These are phyloP conservation scores for Moricandia arvensis DNA, from an alignment of 345 rosid species.

Conservation along the genomic window DNA sequence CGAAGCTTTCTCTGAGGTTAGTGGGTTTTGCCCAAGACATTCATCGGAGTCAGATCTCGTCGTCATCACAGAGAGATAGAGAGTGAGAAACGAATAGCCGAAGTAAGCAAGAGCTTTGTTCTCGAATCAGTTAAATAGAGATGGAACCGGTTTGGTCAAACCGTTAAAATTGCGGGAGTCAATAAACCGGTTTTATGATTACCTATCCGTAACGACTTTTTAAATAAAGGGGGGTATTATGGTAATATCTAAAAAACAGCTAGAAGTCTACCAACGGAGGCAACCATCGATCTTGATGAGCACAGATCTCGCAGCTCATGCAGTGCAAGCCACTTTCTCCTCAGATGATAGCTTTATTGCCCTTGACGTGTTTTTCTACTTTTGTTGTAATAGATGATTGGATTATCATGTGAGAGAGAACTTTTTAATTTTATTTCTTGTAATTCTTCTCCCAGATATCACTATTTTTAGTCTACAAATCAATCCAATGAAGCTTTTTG, in stretches of 20 bases:
- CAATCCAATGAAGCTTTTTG: not conserved
- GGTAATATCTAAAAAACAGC: no score
- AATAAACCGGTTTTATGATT: conserved; percentile 6
- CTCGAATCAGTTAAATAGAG: not conserved
- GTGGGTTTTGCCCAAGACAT: not conserved
- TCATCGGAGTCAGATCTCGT: conserved; percentile 23
- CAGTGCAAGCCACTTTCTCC: no score
- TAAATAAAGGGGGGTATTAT: no score
- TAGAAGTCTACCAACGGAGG: no score
- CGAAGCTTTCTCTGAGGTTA: not conserved
- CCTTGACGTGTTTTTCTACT: no score
- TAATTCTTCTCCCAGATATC: not conserved
- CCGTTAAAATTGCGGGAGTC: not conserved
- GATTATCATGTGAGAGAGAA: conserved; percentile 22
- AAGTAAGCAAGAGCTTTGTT: not conserved
- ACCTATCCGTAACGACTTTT: no score
- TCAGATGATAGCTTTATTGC: no score
- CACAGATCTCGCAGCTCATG: no score
- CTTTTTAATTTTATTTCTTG: conserved; percentile 8
- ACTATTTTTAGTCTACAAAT: conserved; percentile 4
- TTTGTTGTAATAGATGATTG: no score
- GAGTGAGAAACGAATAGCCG: not conserved
- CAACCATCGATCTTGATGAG: no score
- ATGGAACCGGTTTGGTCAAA: conserved; percentile 8
- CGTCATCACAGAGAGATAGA: not conserved